Base-by-base conservation (phyloP, 2,329 filamentous ascomycete genomes). In the Mycosphaerella sp. region DNA sequence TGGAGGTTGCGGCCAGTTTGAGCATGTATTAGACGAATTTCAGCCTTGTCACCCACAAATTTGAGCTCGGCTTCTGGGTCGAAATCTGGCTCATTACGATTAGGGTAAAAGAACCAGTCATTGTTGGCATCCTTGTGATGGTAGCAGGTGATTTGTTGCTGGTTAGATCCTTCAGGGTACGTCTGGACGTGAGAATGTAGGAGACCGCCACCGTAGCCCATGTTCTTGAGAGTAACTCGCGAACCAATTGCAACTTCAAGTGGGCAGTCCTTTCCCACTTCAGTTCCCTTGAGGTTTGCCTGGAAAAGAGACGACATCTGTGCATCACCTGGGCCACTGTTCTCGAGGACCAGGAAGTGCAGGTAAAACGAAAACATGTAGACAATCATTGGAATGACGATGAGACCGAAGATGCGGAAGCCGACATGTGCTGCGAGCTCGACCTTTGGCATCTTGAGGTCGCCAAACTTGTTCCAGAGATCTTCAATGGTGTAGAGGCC, bases 251-350 rank as follows among this genome's bases (percentile, higher is more conserved):
- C 92, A 61, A 98, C 79, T 69, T 98, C 93, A 12, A 98, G 80
- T 21, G 95, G 93, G 67, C 91, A 96, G 71, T 95, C 87, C 71
- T 89, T 90, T 67, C 92, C 92, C 58, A 98, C 92, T 61, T 95
- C 87, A 9, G 92, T 97, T 26, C 93, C 93, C 65, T 83, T 85
- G 38, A 98, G 80, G 69, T 98, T 98, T 45, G 95, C 93, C 72
- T 98, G 93, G 81, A 98, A 98, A 48, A 98, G 82, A 26, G 93
- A 98, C 76, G 91, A 96, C 93, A 98, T 98, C 74, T 98, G 93
- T n/a, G 93, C 93, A 76, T 98, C 93, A 51, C 93, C 93, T 6
- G 95, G 93, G 17, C 93, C 93, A 65, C 86, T 92, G 74, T 89
- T 92, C 72, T 95, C 89, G 55, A 98, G 81, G 59, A 98, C 89